Percentiles rank a stretch among this genome's conserved stretches.
phyloP scores from a whole-genome alignment of 192 early-diverging fungal genomes.

The Coemansia sp. region DNA sequence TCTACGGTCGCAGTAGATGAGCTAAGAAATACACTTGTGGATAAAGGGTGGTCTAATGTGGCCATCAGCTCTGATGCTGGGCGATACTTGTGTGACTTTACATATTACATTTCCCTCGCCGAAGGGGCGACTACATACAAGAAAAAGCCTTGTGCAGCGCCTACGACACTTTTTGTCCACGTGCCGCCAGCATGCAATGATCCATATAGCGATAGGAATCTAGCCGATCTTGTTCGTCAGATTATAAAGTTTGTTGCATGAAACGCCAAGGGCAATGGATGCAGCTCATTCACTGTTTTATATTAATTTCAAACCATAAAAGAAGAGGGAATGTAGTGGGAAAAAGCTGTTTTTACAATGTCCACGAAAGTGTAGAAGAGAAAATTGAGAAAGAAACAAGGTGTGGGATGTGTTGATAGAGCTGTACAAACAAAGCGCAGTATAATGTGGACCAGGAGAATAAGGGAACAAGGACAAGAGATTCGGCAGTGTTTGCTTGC shows the following conservation, averaged over 20 bases:
- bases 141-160: slow-evolving; percentile 8
- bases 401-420: neutral
- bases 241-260: slow-evolving; percentile 19
- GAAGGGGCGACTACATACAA: slow-evolving; percentile 24
- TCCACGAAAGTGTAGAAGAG: neutral
- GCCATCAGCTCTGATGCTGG: slow-evolving; percentile 56
- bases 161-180: slow-evolving; percentile 54
- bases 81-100: slow-evolving; percentile 62
- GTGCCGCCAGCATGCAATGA: slow-evolving; percentile 42
- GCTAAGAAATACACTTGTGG: slow-evolving; percentile 31
- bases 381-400: neutral
- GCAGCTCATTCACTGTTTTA: neutral
- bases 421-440: neutral
- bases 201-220: slow-evolving; percentile 34
- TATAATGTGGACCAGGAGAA: neutral
- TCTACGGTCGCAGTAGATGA: slow-evolving; percentile 48
- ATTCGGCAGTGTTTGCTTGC: neutral
- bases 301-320: neutral
- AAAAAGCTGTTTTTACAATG: slow-evolving; percentile 5
- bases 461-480: neutral
- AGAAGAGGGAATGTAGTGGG: neutral
- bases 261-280: neutral
- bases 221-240: slow-evolving; percentile 34
- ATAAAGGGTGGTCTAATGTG: slow-evolving; percentile 42
- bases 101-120: slow-evolving; percentile 59